Evolutionary conservation across 2,329 filamentous ascomycete species (phyloP), one percentile per base, ranked within the genome.

Genomic region (Pseudonectria buxi): DNA sequence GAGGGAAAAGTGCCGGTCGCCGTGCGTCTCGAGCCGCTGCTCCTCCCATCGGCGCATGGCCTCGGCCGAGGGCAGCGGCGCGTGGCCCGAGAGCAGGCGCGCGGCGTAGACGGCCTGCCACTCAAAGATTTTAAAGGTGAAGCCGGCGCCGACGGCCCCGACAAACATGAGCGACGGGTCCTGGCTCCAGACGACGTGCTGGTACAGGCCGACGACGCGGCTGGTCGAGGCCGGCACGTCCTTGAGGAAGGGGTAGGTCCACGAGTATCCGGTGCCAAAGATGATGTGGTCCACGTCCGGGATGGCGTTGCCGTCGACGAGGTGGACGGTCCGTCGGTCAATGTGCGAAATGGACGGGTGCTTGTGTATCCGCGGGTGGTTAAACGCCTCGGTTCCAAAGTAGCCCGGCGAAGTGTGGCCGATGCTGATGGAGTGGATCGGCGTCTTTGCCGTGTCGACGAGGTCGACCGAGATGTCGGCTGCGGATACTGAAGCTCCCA

Each of bases 71-170:
- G 78, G 79, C 2, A 81, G 55, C 1, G 45, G 57, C 0, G 67
- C 68, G 2, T 74, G 63, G 0, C 74, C 74, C 1, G 78, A 70
- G 0, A 82, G 62, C 3, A 79, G 55, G 0, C 78, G 63, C 2
- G 78, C 78, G 0, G 71, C 74, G 2, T 75, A 65, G 0, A 82
- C 77, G 6, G 77, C 76, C 49, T 83, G 78, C 74, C 76, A 82
- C 57, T 83, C 79, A 36, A 81, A 82, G 22, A 82, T 69, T 51
- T 78, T 81, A 59, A 84, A 83, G 0, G 79, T 83, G 18, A 84
- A 56, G 0, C 73, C 74, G 0, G 72, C 71, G 2, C 62, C 61
- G 0, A 71, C 74, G 4, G 76, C 77, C 16, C 76, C 77, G 3
- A 80, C 62, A 46, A 80, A 81, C 3, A 72, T 56, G 9, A 80